Evolutionary conservation across 352 stramenopile species (phyloP).

Genomic region (Pythium oligandrum): DNA sequence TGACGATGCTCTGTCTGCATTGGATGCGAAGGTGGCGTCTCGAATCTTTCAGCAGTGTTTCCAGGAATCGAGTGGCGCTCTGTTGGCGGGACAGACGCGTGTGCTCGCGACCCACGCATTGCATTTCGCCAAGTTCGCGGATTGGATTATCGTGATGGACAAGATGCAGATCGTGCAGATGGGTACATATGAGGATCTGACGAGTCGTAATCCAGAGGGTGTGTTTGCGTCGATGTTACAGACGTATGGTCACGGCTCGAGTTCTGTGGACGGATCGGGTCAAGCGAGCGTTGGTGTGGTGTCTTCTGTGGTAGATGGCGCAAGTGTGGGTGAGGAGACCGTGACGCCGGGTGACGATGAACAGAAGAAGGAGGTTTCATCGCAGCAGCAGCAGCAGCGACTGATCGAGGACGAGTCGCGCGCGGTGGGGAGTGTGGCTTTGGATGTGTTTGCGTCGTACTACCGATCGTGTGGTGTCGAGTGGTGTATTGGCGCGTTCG

Average conservation of each 20-base stretch:
- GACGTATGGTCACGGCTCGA: constrained; percentile 4
- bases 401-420: constrained; percentile 49
- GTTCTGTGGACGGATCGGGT: background rate
- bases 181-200: constrained; percentile 53
- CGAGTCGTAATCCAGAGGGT: constrained; percentile 27
- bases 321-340: background rate
- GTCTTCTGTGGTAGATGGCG: background rate
- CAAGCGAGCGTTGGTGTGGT: no score
- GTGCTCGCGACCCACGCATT: constrained; percentile 51
- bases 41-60: constrained; percentile 55
- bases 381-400: background rate
- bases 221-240: constrained; percentile 40
- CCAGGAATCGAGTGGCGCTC: constrained; percentile 23
- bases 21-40: constrained; percentile 45
- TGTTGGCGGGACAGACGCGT: constrained; percentile 44
- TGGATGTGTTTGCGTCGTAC: constrained; percentile 39
- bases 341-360: background rate
- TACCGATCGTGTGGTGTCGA: constrained; percentile 38
- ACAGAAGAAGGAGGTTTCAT: background rate
- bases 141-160: constrained; percentile 78
- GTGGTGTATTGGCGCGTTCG: constrained; percentile 25
- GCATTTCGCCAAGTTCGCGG: constrained; percentile 41
- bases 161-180: constrained; percentile 58
- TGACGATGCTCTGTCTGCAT: constrained; percentile 55
- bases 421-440: constrained; percentile 31